phyloP scores from a whole-genome alignment of 148 eudicot species.

The Arctostaphylos glauca region DNA sequence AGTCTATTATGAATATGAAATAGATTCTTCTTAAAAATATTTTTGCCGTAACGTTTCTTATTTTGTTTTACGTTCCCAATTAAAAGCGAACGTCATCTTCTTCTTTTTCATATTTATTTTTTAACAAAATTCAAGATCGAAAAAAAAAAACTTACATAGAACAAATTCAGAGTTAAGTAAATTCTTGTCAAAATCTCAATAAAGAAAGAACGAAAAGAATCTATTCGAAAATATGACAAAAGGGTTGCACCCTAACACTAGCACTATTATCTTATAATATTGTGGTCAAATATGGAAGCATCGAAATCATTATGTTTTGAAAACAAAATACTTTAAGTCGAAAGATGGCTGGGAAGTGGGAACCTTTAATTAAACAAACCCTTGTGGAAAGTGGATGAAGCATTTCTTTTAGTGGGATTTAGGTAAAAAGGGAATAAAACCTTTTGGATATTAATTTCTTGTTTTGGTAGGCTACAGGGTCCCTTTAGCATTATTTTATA shows the following conservation, averaged over 20 bases:
- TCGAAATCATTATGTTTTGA: background rate
- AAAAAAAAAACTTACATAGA: too few relatives aligned
- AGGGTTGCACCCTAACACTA: background rate
- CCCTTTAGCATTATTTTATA: background rate
- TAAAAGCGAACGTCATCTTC: background rate
- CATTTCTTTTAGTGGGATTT: slow-evolving; percentile 12
- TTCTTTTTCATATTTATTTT: background rate
- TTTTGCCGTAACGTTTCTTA: too few relatives aligned
- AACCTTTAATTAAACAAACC: background rate
- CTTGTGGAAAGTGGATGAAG: background rate
- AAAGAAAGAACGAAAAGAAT: background rate
- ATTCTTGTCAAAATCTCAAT: too few relatives aligned
- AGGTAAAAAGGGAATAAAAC: background rate
- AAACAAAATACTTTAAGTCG: background rate
- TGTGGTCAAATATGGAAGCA: background rate
- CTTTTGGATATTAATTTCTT: background rate
- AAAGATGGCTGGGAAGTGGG: background rate
- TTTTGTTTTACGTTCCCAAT: background rate
- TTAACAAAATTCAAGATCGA: background rate
- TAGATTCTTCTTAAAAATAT: too few relatives aligned
- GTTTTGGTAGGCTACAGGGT: background rate
- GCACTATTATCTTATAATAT: background rate
- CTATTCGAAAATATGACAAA: background rate
- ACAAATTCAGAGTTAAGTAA: too few relatives aligned
- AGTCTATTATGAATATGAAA: too few relatives aligned